Evolutionary conservation across 495 filamentous ascomycete species (phyloP).

Genomic region (Penicillium egyptiacum): DNA sequence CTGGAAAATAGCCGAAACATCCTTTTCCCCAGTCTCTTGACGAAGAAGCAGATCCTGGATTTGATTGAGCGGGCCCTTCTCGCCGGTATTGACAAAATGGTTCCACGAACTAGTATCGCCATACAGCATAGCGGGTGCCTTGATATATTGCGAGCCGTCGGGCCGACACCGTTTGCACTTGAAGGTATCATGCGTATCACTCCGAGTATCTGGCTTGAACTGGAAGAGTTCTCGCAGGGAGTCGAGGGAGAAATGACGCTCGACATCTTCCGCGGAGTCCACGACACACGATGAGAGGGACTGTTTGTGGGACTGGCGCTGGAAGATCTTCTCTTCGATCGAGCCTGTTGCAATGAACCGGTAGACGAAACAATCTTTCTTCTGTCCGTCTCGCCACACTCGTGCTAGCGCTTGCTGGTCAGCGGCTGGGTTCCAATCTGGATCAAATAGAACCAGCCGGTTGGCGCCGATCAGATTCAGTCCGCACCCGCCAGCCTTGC

Average conservation of each 20-base stretch:
- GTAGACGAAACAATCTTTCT: conserved; percentile 99
- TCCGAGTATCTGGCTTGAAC: conserved; percentile 77
- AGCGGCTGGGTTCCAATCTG: conserved; percentile 98
- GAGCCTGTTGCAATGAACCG: conserved; percentile 97
- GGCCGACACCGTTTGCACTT: conserved; percentile 95
- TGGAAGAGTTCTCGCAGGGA: conserved; percentile 89
- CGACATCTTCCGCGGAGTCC: conserved; percentile 93
- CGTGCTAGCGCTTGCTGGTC: conserved; percentile 97
- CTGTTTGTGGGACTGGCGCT: conserved; percentile 97
- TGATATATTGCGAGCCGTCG: conserved; percentile 81
- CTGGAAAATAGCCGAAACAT: conserved; percentile 94
- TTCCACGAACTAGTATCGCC: conserved; percentile 99
- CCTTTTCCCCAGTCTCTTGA: conserved; percentile 75
- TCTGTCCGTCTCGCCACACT: conserved; percentile 98
- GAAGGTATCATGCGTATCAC: conserved; percentile 98
- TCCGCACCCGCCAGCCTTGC: conserved; percentile 95
- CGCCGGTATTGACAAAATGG: conserved; percentile 81
- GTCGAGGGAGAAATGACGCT: conserved; percentile 91
- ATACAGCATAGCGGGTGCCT: conserved; percentile 91
- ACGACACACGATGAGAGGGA: conserved; percentile 96
- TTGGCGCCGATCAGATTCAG: conserved; percentile 98
- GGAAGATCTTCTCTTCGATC: conserved; percentile 99
- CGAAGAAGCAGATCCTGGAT: conserved; percentile 92
- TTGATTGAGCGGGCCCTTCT: conserved; percentile 62
- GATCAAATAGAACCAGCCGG: conserved; percentile 94